These are phyloP conservation scores for Volvox reticuliferus DNA, from an alignment of 139 green algal species.

Conservation along the genomic window DNA sequence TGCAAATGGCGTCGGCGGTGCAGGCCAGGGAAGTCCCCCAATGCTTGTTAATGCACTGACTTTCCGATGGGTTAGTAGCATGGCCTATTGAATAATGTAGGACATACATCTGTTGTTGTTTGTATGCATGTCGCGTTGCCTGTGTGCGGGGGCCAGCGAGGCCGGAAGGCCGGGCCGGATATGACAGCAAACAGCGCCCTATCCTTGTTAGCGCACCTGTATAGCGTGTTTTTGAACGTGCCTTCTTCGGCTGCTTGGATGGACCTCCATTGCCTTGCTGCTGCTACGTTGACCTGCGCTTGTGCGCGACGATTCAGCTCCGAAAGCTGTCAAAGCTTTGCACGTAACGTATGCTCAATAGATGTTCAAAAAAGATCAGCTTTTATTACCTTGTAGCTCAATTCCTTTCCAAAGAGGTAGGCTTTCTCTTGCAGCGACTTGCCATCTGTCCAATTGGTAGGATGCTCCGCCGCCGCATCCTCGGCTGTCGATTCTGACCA, in stretches of 20 bases:
- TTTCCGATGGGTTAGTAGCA: no score
- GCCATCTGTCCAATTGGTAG: slow-evolving; percentile 3
- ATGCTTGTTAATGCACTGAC: no score
- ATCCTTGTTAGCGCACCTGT: not conserved
- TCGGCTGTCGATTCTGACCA: not conserved
- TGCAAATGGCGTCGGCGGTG: no score
- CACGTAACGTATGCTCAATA: no score
- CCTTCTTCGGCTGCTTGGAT: slow-evolving; percentile 32
- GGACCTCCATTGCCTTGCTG: slow-evolving; percentile 37
- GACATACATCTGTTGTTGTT: no score
- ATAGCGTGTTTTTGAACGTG: slow-evolving; percentile 42
- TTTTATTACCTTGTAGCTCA: slow-evolving; percentile 18
- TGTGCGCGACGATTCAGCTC: slow-evolving; percentile 30
- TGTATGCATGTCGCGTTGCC: no score
- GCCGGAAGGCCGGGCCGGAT: no score
- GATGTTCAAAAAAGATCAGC: no score
- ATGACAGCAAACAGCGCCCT: not conserved
- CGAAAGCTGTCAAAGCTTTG: not conserved
- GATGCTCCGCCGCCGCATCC: not conserved
- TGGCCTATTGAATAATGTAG: no score
- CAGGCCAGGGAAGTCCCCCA: no score
- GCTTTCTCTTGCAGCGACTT: slow-evolving; percentile 25
- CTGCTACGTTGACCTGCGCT: slow-evolving; percentile 5
- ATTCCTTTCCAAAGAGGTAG: not conserved
- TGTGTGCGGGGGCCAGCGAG: no score